Evolutionary conservation across 2,329 filamentous ascomycete species (phyloP).

Genomic region (Bipolaris cookei): DNA sequence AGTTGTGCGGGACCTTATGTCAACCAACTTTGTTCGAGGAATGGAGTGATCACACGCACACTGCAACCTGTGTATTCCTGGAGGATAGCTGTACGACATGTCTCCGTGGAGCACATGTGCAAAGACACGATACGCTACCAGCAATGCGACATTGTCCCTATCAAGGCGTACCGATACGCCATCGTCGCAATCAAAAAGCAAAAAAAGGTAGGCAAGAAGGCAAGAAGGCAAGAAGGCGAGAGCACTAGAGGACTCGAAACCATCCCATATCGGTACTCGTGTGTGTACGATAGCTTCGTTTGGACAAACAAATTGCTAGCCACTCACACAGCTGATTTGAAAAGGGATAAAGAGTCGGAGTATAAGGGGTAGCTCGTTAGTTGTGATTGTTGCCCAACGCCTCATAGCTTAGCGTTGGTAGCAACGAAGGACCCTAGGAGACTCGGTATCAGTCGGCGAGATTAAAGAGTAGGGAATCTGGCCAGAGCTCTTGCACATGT

Average conservation of each 20-base stretch:
- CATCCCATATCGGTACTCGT: neutral
- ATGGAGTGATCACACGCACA: neutral
- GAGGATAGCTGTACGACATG: neutral
- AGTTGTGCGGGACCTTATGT: constrained; percentile 22
- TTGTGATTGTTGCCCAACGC: neutral
- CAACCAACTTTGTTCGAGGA: neutral
- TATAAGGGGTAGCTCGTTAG: neutral
- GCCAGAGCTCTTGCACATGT: neutral
- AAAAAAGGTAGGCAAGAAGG: constrained; percentile 4
- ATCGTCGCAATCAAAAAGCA: neutral
- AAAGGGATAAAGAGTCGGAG: neutral
- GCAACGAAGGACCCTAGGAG: neutral
- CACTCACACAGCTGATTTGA: neutral
- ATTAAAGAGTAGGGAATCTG: neutral
- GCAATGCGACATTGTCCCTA: neutral
- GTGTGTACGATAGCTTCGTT: neutral
- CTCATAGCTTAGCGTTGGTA: neutral
- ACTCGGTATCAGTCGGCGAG: neutral
- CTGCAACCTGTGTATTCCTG: neutral
- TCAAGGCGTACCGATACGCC: neutral
- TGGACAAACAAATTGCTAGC: neutral
- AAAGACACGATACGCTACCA: neutral
- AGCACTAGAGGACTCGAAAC: neutral
- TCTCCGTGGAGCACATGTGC: neutral
- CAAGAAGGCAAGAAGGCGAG: neutral